A percentile compares a stretch with the other conserved stretches of the same genome.
Conservation (phyloP, 805 yeast genomes). For the Lipomyces starkeyi region DNA sequence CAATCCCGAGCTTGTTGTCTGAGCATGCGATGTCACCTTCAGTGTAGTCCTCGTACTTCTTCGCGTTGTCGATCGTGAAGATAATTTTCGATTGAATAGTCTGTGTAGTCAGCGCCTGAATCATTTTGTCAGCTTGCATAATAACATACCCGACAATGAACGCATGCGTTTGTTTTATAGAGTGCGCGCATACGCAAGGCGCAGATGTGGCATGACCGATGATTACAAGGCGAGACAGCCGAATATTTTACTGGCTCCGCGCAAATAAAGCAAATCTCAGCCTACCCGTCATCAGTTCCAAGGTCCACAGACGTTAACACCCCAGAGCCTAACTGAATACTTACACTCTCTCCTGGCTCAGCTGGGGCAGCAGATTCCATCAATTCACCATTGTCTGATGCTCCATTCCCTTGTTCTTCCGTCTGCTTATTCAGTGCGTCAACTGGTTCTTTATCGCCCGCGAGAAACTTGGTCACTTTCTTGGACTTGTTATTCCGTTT, state of each 20-base stretch:
- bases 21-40: conserved; percentile 45
- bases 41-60: conserved; percentile 50
- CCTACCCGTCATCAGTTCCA: conserved; percentile 7
- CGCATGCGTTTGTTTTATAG: conserved; percentile 73
- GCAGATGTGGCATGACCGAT: conserved; percentile 82
- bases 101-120: conserved; percentile 9
- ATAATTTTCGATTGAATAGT: conserved; percentile 64
- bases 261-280: conserved; percentile 76
- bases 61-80: conserved; percentile 55
- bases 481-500: not conserved
- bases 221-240: conserved; percentile 83
- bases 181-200: conserved; percentile 81
- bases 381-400: conserved; percentile 14
- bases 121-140: not conserved
- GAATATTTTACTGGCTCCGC: conserved; percentile 70
- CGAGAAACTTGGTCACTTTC: conserved; percentile 27
- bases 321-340: not conserved
- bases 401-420: not conserved
- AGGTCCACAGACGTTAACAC: not conserved
- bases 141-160: conserved; percentile 68
- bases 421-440: conserved; percentile 18
- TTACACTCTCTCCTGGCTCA: conserved; percentile 28
- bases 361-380: conserved; percentile 31
- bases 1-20: conserved; percentile 58
- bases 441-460: conserved; percentile 28